These are phyloP conservation scores for Podosphaera aphanis DNA, from an alignment of 2,329 filamentous ascomycete genomes.

Conservation along the genomic window DNA sequence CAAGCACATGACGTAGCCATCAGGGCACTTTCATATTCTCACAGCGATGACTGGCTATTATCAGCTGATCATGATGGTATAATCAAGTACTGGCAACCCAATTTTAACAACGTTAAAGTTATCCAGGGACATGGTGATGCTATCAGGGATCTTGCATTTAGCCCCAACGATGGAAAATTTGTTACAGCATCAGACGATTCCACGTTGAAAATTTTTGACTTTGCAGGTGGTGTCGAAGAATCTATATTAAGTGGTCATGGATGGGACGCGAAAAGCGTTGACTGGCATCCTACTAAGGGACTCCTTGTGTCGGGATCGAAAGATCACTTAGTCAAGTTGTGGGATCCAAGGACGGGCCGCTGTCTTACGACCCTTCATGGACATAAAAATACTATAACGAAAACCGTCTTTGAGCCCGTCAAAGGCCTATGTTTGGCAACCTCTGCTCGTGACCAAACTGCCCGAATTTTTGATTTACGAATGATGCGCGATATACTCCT, in stretches of 20 bases:
- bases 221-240: constrained; percentile 65
- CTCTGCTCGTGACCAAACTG: constrained; percentile 78
- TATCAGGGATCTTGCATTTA: constrained; percentile 77
- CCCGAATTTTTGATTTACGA: constrained; percentile 77
- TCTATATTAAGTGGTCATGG: constrained; percentile 75
- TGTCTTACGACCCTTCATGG: constrained; percentile 86
- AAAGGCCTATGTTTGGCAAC: constrained; percentile 73
- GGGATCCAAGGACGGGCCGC: constrained; percentile 81
- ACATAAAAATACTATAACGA: constrained; percentile 92
- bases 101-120: constrained; percentile 95
- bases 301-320: constrained; percentile 90
- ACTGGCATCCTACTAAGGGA: constrained; percentile 94
- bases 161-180: constrained; percentile 85
- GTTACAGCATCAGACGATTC: constrained; percentile 90
- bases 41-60: constrained; percentile 90
- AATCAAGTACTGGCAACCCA: constrained; percentile 97
- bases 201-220: constrained; percentile 86
- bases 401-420: constrained; percentile 70
- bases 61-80: constrained; percentile 87
- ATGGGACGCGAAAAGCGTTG: constrained; percentile 91
- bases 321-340: constrained; percentile 90
- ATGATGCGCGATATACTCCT: constrained; percentile 97
- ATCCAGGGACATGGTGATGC: constrained; percentile 79
- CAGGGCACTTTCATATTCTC: constrained; percentile 64
- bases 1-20: constrained; percentile 85